phyloP scores from a whole-genome alignment of 1,284 basidiomycete genomes.

The Gomphus bonarii region DNA sequence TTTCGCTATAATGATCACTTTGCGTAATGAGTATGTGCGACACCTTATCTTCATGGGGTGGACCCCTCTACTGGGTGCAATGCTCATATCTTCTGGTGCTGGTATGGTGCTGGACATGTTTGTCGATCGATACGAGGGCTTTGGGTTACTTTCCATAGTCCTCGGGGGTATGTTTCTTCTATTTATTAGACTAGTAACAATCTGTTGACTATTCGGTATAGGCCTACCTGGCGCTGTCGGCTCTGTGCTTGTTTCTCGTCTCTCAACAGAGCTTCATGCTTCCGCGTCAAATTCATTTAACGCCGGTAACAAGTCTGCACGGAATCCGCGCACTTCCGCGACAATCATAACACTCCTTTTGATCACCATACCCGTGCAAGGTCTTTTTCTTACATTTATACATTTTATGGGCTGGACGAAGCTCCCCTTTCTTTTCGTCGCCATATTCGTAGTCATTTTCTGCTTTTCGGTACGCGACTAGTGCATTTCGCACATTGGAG shows the following conservation, averaged over 20 bases:
- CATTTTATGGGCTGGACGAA: slow-evolving; percentile 66
- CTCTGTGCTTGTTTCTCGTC: slow-evolving; percentile 83
- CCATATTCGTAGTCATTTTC: slow-evolving; percentile 60
- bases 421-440: slow-evolving; percentile 55
- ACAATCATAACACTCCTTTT: slow-evolving; percentile 59
- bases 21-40: slow-evolving; percentile 55
- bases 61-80: slow-evolving; percentile 84
- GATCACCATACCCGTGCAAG: slow-evolving; percentile 69
- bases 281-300: slow-evolving; percentile 21
- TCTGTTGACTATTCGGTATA: slow-evolving; percentile 18
- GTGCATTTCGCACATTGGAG: neutral
- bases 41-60: slow-evolving; percentile 78
- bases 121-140: slow-evolving; percentile 80
- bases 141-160: slow-evolving; percentile 80
- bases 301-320: slow-evolving; percentile 2
- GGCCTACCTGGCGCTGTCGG: slow-evolving; percentile 84
- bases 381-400: slow-evolving; percentile 61
- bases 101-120: slow-evolving; percentile 89
- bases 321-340: slow-evolving; percentile 12
- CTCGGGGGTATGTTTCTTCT: slow-evolving; percentile 57
- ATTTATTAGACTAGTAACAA: neutral
- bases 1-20: slow-evolving; percentile 44
- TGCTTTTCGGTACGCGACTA: slow-evolving; percentile 53
- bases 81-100: slow-evolving; percentile 85
- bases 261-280: slow-evolving; percentile 79